These are phyloP conservation scores for Berkeleyomyces rouxiae DNA, from an alignment of 2,329 filamentous ascomycete genomes.

Conservation along the genomic window DNA sequence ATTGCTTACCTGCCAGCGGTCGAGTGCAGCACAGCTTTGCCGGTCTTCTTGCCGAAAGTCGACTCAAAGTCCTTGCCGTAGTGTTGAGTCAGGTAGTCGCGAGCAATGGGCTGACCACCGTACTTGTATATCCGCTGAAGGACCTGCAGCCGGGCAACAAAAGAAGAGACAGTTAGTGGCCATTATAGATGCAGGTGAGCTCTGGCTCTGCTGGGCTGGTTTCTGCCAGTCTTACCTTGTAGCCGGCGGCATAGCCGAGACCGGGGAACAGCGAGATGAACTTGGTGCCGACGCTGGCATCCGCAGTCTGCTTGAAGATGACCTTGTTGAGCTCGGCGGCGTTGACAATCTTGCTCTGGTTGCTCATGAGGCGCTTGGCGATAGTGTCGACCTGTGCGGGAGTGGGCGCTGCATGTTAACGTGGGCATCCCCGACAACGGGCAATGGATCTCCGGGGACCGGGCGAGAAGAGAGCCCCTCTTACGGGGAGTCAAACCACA, in stretches of 20 bases:
- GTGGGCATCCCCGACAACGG: background rate
- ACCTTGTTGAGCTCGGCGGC: conserved; percentile 61
- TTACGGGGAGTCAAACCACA: background rate
- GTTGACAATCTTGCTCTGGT: conserved; percentile 43
- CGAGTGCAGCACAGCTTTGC: conserved; percentile 96
- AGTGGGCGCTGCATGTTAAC: background rate
- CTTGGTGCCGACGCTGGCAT: conserved; percentile 52
- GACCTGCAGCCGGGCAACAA: conserved; percentile 31
- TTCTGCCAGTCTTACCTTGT: conserved; percentile 47
- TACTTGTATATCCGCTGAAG: conserved; percentile 98
- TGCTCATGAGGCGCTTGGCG: conserved; percentile 98
- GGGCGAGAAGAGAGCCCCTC: background rate
- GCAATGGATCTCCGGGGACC: background rate
- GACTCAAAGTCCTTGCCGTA: conserved; percentile 71
- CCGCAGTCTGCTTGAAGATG: conserved; percentile 81
- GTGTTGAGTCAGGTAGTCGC: conserved; percentile 70
- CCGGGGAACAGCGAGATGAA: conserved; percentile 95
- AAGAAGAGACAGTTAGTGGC: background rate
- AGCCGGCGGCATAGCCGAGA: conserved; percentile 90
- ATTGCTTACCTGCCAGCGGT: conserved; percentile 63
- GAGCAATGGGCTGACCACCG: conserved; percentile 85
- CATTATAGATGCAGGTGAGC: background rate
- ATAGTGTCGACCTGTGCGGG: conserved; percentile 80
- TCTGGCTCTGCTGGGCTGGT: background rate
- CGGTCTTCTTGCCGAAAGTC: conserved; percentile 88